Conservation (phyloP, 2,329 filamentous ascomycete species). For the Alternaria rosae region DNA sequence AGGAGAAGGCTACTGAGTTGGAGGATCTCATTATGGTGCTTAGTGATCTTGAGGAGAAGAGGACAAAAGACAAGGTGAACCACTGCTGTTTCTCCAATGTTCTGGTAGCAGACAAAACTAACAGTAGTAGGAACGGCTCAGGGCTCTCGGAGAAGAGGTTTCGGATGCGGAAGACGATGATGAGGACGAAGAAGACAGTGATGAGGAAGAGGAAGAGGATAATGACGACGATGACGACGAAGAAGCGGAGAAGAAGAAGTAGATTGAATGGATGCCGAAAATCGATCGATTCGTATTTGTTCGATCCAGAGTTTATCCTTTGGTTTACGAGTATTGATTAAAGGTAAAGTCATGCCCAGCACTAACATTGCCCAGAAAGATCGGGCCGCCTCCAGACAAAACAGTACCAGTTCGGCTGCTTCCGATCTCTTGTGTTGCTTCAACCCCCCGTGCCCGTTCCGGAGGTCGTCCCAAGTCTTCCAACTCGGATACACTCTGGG, state of each 20-base stretch:
- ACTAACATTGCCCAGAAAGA: background rate
- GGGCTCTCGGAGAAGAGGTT: conserved; percentile 55
- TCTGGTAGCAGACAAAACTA: background rate
- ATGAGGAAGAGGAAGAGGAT: conserved; percentile 6
- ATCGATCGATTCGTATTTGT: too few species aligned
- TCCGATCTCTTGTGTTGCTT: background rate
- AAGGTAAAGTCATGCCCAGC: background rate
- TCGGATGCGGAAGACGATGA: conserved; percentile 49
- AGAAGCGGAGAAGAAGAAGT: background rate
- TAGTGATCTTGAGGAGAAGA: conserved; percentile 57
- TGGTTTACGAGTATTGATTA: too few species aligned
- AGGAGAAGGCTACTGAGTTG: conserved; percentile 56
- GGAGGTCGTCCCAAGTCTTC: too few species aligned
- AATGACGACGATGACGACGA: background rate
- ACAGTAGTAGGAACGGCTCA: conserved; percentile 53
- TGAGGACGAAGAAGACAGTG: conserved; percentile 19
- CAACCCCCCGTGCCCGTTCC: too few species aligned
- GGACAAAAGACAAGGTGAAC: conserved; percentile 49
- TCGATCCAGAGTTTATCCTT: too few species aligned
- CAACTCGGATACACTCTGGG: background rate
- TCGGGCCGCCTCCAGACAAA: background rate
- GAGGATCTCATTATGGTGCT: conserved; percentile 59
- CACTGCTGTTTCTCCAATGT: accelerated
- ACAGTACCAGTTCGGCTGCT: background rate
- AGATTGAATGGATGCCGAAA: accelerated